These are phyloP conservation scores for Linum tenue DNA, from an alignment of 345 rosid species.

Conservation along the genomic window DNA sequence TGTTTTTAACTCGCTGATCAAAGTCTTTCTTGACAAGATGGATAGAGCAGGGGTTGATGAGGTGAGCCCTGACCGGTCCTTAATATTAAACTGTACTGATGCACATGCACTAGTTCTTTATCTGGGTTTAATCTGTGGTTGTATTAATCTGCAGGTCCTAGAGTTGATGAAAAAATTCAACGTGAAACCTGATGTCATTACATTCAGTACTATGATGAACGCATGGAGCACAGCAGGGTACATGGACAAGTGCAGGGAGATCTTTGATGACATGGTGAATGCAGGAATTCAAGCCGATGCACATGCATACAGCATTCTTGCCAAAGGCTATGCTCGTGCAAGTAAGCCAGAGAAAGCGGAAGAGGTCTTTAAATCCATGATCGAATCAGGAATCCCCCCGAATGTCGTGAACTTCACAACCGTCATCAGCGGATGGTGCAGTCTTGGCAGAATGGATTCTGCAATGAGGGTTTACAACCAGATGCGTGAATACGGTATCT, in stretches of 20 bases:
- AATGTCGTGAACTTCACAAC: constrained; percentile 56
- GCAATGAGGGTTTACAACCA: constrained; percentile 38
- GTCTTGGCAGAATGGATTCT: constrained; percentile 37
- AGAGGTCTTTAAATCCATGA: constrained; percentile 37
- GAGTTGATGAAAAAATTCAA: constrained; percentile 41
- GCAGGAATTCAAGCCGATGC: constrained; percentile 50
- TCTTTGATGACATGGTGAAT: constrained; percentile 49
- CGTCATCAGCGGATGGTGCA: constrained; percentile 56
- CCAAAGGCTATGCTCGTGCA: constrained; percentile 55
- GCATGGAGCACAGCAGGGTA: constrained; percentile 68
- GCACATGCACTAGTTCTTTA: no score
- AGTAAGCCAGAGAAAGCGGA: constrained; percentile 49
- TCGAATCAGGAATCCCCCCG: constrained; percentile 26
- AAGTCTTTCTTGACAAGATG: constrained; percentile 51
- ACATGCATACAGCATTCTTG: constrained; percentile 50
- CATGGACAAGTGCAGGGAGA: constrained; percentile 50
- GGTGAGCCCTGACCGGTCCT: constrained; percentile 23
- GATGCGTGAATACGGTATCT: constrained; percentile 44
- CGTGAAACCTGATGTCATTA: constrained; percentile 57
- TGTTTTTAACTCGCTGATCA: constrained; percentile 46
- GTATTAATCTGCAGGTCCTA: constrained; percentile 38
- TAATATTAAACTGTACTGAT: not conserved
- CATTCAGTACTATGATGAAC: constrained; percentile 58
- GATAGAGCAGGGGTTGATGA: constrained; percentile 55
- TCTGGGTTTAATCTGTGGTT: no score